Base-by-base conservation (phyloP, 345 rosid species). In the Populus tremula region DNA sequence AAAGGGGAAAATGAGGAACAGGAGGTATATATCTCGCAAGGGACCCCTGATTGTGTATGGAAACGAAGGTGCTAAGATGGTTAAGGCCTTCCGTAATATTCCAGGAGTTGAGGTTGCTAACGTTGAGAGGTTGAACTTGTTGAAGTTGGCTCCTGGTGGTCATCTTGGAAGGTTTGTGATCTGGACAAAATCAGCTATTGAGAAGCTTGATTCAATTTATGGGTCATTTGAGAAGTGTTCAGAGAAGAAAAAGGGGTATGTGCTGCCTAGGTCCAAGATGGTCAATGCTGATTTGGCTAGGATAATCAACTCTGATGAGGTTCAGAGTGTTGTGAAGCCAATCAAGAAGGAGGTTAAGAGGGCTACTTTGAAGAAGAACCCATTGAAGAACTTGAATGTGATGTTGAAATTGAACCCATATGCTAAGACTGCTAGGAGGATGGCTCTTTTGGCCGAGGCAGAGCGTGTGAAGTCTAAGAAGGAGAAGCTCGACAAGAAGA, bases 141-240 rank as follows among this genome's bases (percentile, higher is more conserved):
- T 93, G 85, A 96, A 92, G 82, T 84, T 96, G 5, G 98, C 99
- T 27, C 99, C 99, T 8, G 99, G 99, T 79, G 99, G 99, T 20
- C 99, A 96, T 76, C 87, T 96, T 2, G 99, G 99, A 18, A 78
- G 99, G 73, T 92, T 96, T 73, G 91, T 96, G 25, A 89, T 96
- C 69, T 96, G 99, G 99, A 94, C 99, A 9, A 93, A 91, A 72
- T 88, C 95, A 2, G 99, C 98, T n/a, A 87, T 93, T 12, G 99
- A 96, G 84, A 96, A 91, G 88, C 90, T 96, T 10, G 99, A 96
- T 39, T 85, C 93, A 6, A 89, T 96, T 69, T 96, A 91, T 23
- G 99, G 99, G 0, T 84, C 97, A 0, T 96, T 96, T 5, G 97
- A 94, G 14, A 94, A 92, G 83, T 74, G 80, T 0, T 89, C 98